These are phyloP conservation scores for slime mould (Dictyostelium discoideum) DNA, from an alignment of 78 protist genomes.

Conservation along the genomic window DNA sequence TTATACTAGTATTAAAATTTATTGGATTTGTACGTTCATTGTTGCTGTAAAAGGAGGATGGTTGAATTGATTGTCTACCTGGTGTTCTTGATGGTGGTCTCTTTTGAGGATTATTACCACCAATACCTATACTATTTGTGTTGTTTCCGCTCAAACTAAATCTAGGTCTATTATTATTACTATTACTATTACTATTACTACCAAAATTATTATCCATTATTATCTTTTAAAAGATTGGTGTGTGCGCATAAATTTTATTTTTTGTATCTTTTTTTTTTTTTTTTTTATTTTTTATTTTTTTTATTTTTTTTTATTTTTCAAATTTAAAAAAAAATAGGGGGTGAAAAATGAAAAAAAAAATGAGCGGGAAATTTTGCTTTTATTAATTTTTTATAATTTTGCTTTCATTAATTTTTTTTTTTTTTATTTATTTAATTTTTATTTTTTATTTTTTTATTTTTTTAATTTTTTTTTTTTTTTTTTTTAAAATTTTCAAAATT, in stretches of 20 bases:
- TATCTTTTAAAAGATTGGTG: not conserved
- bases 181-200: not conserved
- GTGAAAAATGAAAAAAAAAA: no score
- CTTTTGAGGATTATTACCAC: not conserved
- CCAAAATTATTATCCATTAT: not conserved
- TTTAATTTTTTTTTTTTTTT: no score
- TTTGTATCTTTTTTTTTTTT: no score
- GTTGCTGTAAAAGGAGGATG: not conserved
- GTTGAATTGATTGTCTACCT: conserved; percentile 8
- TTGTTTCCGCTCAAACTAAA: not conserved
- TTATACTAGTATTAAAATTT: not conserved
- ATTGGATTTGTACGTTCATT: not conserved
- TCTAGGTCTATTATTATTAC: not conserved
- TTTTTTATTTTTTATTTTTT: no score
- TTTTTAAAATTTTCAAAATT: no score
- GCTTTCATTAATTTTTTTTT: no score
- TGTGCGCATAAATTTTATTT: not conserved
- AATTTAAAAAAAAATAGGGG: no score
- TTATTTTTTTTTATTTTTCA: no score
- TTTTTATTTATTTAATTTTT: no score
- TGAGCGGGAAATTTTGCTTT: no score
- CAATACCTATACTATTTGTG: not conserved
- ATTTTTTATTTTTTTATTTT: no score
- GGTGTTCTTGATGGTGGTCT: not conserved
- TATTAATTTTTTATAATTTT: no score